Conservation (phyloP, 495 filamentous ascomycete genomes). For the Annulohypoxylon bovei region DNA sequence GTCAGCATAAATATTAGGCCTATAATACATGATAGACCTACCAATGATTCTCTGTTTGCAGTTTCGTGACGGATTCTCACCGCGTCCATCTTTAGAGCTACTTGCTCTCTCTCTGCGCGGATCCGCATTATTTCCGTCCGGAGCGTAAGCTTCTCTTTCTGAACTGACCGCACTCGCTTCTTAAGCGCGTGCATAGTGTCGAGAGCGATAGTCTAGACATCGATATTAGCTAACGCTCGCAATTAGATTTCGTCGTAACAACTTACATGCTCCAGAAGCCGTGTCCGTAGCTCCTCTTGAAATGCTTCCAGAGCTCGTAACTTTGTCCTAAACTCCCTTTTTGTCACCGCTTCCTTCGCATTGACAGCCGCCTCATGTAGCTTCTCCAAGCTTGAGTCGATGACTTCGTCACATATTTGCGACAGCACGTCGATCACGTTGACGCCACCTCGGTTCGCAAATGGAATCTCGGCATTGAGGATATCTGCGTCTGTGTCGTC, state of each 20-base stretch:
- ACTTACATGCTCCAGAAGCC: slow-evolving; percentile 68
- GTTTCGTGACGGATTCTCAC: slow-evolving; percentile 68
- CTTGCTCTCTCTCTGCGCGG: slow-evolving; percentile 69
- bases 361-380: slow-evolving; percentile 51
- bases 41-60: slow-evolving; percentile 57
- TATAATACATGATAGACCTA: slow-evolving; percentile 36
- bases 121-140: slow-evolving; percentile 71
- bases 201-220: slow-evolving; percentile 62
- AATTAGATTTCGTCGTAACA: slow-evolving; percentile 16
- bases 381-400: slow-evolving; percentile 62
- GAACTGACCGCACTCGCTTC: slow-evolving; percentile 68
- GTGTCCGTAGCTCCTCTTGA: slow-evolving; percentile 70
- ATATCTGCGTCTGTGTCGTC: slow-evolving; percentile 54
- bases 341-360: slow-evolving; percentile 52
- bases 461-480: slow-evolving; percentile 58
- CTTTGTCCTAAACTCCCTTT: slow-evolving; percentile 68
- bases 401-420: slow-evolving; percentile 74
- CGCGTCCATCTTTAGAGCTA: slow-evolving; percentile 75
- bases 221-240: slow-evolving; percentile 16
- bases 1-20: slow-evolving; percentile 12
- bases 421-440: slow-evolving; percentile 75
- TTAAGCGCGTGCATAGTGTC: slow-evolving; percentile 72
- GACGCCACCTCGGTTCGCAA: slow-evolving; percentile 68
- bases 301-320: slow-evolving; percentile 73
- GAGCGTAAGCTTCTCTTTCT: slow-evolving; percentile 71